Conservation (phyloP, 805 yeast species). For the Tetrapisispora nanseiensis region DNA sequence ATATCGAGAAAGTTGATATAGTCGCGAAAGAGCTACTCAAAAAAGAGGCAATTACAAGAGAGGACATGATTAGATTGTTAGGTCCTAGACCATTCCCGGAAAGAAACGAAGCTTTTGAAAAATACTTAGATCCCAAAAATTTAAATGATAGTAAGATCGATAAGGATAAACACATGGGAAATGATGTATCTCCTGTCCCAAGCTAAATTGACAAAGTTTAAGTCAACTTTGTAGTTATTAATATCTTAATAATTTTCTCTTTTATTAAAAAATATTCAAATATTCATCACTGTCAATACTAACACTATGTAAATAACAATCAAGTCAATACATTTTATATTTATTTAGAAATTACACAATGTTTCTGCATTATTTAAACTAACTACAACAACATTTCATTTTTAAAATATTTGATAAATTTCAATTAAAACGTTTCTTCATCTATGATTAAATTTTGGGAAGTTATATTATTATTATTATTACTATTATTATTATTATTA, state of each 20-base stretch:
- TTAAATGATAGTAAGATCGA: constrained; percentile 1
- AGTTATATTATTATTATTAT: constrained; percentile 3
- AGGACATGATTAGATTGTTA: constrained; percentile 80
- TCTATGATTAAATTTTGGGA: constrained; percentile 27
- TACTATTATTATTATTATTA: too few relatives aligned
- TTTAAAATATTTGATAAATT: constrained; percentile 1
- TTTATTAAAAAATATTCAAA: too few relatives aligned
- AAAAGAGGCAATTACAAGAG: constrained; percentile 87
- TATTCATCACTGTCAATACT: not conserved
- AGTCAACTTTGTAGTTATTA: too few relatives aligned
- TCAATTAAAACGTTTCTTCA: constrained; percentile 26
- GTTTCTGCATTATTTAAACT: not conserved
- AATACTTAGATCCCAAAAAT: constrained; percentile 48
- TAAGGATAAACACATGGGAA: not conserved
- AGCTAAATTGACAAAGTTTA: too few relatives aligned
- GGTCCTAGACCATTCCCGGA: constrained; percentile 93
- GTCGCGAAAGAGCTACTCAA: constrained; percentile 80
- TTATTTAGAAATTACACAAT: constrained; percentile 2
- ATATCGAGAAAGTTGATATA: constrained; percentile 62
- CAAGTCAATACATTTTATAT: constrained; percentile 1
- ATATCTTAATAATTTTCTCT: too few relatives aligned
- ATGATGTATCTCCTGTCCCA: constrained; percentile 9
- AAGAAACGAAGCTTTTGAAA: constrained; percentile 84
- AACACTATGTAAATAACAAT: not conserved
- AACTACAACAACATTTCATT: not conserved